Conservation (phyloP, 257 asterid species). For the Solanum neorickii region DNA sequence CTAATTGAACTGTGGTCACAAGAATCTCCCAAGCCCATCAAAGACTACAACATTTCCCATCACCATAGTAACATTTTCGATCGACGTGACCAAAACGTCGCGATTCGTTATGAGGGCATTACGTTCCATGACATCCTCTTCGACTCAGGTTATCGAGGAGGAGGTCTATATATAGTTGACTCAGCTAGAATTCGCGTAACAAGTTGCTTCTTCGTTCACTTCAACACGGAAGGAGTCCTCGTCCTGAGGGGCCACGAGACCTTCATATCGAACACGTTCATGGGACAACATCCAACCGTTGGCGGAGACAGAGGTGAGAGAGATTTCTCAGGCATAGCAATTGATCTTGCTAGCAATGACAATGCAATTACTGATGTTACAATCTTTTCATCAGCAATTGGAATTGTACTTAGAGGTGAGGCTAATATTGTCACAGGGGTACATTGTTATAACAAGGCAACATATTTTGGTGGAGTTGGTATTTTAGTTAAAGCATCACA, state of each 20-base stretch:
- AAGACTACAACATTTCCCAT: neutral
- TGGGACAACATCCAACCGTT: slow-evolving; percentile 48
- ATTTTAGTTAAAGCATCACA: slow-evolving; percentile 39
- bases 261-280: slow-evolving; percentile 32
- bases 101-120: slow-evolving; percentile 37
- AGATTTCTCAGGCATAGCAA: slow-evolving; percentile 30
- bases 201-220: slow-evolving; percentile 39
- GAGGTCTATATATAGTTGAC: slow-evolving; percentile 33
- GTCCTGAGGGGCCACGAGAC: slow-evolving; percentile 51
- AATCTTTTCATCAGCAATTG: slow-evolving; percentile 42
- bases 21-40: slow-evolving; percentile 4
- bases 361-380: slow-evolving; percentile 43
- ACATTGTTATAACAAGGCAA: slow-evolving; percentile 58
- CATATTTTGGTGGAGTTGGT: slow-evolving; percentile 42
- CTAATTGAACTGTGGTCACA: slow-evolving; percentile 49
- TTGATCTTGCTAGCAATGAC: slow-evolving; percentile 51
- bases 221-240: slow-evolving; percentile 34
- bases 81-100: slow-evolving; percentile 19
- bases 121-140: slow-evolving; percentile 49
- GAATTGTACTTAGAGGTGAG: slow-evolving; percentile 31
- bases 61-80: neutral
- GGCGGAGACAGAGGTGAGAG: slow-evolving; percentile 40
- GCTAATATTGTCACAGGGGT: slow-evolving; percentile 44
- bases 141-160: slow-evolving; percentile 43
- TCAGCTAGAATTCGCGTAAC: slow-evolving; percentile 34